phyloP scores from a whole-genome alignment of 2,329 filamentous ascomycete species.

The Aspergillus tubingensis region DNA sequence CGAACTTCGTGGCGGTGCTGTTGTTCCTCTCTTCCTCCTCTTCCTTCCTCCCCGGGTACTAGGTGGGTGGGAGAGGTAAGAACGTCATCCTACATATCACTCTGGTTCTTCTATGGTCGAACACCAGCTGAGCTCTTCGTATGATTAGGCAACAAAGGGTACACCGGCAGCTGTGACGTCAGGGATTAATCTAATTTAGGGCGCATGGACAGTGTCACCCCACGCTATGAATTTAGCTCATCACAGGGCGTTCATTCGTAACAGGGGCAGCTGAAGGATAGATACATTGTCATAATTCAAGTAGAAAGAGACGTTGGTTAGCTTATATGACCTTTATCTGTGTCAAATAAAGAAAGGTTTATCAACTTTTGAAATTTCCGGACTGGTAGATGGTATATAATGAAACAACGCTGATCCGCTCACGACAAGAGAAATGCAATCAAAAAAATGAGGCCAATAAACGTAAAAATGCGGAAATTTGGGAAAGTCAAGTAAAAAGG shows the following conservation, averaged over 20 bases:
- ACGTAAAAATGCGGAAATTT: background rate
- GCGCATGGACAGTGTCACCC: background rate
- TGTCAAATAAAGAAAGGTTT: background rate
- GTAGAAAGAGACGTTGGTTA: too few species aligned
- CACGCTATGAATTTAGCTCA: background rate
- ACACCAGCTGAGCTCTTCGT: background rate
- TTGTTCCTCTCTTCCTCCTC: background rate
- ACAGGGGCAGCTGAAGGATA: too few species aligned
- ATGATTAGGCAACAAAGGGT: background rate
- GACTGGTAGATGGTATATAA: background rate
- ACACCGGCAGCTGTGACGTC: background rate
- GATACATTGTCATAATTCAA: too few species aligned
- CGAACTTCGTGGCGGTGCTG: background rate
- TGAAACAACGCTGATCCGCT: background rate
- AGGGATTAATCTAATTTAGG: slow-evolving; percentile 1
- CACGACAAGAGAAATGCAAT: background rate
- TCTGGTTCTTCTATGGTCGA: background rate
- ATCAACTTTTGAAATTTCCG: background rate
- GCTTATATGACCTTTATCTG: too few species aligned
- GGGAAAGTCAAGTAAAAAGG: background rate
- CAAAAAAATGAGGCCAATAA: background rate
- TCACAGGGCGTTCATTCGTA: background rate
- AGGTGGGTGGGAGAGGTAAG: background rate
- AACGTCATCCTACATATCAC: background rate
- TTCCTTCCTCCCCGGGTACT: too few species aligned